Percentiles rank a stretch among this genome's conserved stretches.
Evolutionary conservation across 2,329 filamentous ascomycete species (phyloP).

Genomic region (Botryotinia calthae): DNA sequence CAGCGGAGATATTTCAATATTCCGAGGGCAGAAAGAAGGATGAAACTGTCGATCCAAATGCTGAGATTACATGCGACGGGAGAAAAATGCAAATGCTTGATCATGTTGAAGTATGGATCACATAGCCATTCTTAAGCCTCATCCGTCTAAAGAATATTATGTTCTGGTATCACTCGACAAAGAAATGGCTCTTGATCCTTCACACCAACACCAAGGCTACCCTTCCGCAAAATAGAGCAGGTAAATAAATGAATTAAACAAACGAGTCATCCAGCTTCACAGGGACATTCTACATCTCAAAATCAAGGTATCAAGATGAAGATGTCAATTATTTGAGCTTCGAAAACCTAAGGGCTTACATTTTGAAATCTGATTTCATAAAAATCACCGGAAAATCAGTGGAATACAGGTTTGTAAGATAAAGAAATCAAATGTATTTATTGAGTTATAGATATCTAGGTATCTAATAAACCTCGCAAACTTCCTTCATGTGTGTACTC

Average conservation of each 20-base stretch:
- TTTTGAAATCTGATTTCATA: accelerated
- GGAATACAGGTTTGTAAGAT: not conserved
- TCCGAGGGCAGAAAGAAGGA: accelerated
- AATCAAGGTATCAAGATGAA: not conserved
- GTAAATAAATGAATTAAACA: too few species aligned
- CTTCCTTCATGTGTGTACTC: too few species aligned
- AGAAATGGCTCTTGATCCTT: not conserved
- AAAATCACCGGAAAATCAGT: not conserved
- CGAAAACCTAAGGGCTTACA: not conserved
- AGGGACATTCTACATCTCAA: not conserved
- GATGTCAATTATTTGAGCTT: not conserved
- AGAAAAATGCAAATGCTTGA: not conserved
- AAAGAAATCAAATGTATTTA: not conserved
- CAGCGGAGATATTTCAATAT: not conserved
- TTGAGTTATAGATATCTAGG: not conserved
- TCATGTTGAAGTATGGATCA: not conserved
- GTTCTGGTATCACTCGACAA: too few species aligned
- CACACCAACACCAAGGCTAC: not conserved
- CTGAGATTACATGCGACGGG: not conserved
- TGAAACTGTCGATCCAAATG: not conserved
- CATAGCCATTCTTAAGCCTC: too few species aligned
- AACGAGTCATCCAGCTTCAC: too few species aligned
- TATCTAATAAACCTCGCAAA: not conserved
- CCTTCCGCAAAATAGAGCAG: too few species aligned
- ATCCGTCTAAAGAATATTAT: too few species aligned